Percentiles rank a stretch among this genome's conserved stretches.
Conservation (phyloP, 768 basidiomycete species). For the Hortiboletus campestris region DNA sequence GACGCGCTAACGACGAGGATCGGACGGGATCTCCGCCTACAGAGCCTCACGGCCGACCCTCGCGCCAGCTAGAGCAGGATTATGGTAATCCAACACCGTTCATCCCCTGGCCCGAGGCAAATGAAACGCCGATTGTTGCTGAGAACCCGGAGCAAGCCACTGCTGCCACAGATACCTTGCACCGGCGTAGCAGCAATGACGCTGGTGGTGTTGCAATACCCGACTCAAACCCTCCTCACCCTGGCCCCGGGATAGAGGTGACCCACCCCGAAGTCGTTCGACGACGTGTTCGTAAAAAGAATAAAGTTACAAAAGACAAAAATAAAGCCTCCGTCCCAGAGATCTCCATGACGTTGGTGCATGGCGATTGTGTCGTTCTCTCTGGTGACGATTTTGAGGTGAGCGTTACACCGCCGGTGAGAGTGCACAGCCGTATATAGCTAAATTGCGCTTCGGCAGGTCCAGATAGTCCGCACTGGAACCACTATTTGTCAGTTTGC, state of each 20-base stretch:
- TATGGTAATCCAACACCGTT: not conserved
- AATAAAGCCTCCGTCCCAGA: slow-evolving; percentile 13
- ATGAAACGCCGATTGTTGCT: not conserved
- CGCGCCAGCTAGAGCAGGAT: not conserved
- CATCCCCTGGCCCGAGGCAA: not conserved
- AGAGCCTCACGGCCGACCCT: not conserved
- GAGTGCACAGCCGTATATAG: not conserved
- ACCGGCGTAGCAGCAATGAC: not conserved
- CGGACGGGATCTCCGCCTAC: slow-evolving; percentile 1
- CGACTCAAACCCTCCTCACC: not conserved
- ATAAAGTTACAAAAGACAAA: slow-evolving; percentile 20
- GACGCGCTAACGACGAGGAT: slow-evolving; percentile 4
- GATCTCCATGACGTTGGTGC: slow-evolving; percentile 36
- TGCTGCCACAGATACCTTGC: slow-evolving; percentile 11
- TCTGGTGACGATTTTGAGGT: slow-evolving; percentile 42
- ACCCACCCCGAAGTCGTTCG: not conserved
- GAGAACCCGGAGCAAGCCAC: not conserved
- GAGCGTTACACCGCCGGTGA: slow-evolving; percentile 15
- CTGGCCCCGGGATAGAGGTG: not conserved
- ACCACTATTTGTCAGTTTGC: slow-evolving; percentile 31
- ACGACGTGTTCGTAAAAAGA: slow-evolving; percentile 11
- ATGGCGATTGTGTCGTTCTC: slow-evolving; percentile 39
- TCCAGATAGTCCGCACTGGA: slow-evolving; percentile 28
- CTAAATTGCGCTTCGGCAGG: slow-evolving; percentile 18
- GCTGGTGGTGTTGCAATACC: not conserved